phyloP scores from a whole-genome alignment of 805 yeast species.

The Pichia membranifaciens region DNA sequence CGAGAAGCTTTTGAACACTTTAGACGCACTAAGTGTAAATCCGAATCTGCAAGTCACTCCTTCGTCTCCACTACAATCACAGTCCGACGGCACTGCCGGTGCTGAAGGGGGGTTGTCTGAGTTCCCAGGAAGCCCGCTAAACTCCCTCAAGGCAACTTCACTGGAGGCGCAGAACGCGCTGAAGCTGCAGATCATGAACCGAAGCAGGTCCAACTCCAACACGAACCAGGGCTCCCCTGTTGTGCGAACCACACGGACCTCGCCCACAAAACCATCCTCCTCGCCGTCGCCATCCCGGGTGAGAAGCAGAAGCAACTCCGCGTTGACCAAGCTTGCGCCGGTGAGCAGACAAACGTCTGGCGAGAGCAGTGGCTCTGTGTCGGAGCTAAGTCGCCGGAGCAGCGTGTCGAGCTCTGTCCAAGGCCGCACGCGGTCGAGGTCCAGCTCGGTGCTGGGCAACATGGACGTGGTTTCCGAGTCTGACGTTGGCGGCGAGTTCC shows the following conservation, averaged over 20 bases:
- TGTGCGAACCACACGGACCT: not conserved
- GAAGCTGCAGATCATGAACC: conserved; percentile 12
- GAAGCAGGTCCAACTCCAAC: conserved; percentile 27
- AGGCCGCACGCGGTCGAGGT: conserved; percentile 2
- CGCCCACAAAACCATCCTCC: conserved; percentile 6
- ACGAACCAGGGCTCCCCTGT: conserved; percentile 6
- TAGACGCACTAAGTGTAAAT: not conserved
- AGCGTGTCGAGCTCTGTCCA: conserved; percentile 12
- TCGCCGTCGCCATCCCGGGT: conserved; percentile 13
- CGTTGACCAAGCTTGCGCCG: conserved; percentile 1
- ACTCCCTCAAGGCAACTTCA: conserved; percentile 24
- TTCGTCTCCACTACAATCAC: not conserved
- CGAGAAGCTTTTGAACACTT: not conserved
- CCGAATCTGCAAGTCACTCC: not conserved
- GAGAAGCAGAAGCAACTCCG: conserved; percentile 21
- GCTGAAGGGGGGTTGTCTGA: not conserved
- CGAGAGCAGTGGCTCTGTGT: conserved; percentile 4
- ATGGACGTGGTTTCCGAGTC: conserved; percentile 18
- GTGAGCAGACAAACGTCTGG: not conserved
- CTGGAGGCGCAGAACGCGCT: conserved; percentile 17
- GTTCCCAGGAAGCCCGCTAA: conserved; percentile 28
- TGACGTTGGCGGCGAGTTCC: not conserved
- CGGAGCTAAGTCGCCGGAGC: conserved; percentile 11
- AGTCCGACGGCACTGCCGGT: not conserved
- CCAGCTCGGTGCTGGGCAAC: conserved; percentile 19